A percentile compares a stretch with the other conserved stretches of the same genome.
Conservation (phyloP, 164 flowering plant species). For the Aristolochia contorta region DNA sequence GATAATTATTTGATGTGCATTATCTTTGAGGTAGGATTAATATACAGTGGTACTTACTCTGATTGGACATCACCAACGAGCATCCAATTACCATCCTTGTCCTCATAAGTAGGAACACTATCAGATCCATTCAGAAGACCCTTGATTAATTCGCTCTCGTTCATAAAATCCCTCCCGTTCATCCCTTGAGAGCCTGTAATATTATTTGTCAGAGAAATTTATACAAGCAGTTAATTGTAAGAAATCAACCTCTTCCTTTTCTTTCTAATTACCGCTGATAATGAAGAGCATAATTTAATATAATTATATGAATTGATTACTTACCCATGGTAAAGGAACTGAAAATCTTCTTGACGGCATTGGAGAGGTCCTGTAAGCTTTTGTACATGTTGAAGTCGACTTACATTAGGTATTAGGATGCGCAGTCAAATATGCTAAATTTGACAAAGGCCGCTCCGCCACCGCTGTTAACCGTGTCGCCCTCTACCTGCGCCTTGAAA, state of each 20-base stretch:
- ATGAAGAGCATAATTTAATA: too few relatives aligned
- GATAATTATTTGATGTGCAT: too few relatives aligned
- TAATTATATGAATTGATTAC: too few relatives aligned
- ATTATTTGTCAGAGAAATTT: too few relatives aligned
- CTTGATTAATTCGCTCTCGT: conserved; percentile 68
- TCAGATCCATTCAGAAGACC: conserved; percentile 65
- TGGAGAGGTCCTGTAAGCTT: conserved; percentile 60
- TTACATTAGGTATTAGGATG: conserved; percentile 77
- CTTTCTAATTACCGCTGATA: too few relatives aligned
- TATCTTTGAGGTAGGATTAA: too few relatives aligned
- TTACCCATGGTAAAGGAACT: conserved; percentile 70
- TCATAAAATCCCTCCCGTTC: conserved; percentile 64
- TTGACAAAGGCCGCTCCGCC: too few relatives aligned
- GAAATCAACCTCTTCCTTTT: too few relatives aligned
- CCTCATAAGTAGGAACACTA: conserved; percentile 74
- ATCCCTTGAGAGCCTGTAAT: conserved; percentile 59
- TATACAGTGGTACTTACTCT: conserved; percentile 60
- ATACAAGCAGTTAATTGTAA: too few relatives aligned
- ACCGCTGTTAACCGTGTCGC: too few relatives aligned
- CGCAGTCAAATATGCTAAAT: too few relatives aligned
- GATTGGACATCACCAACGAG: conserved; percentile 91
- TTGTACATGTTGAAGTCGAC: conserved; percentile 63
- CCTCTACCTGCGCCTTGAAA: conserved; percentile 65
- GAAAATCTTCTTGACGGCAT: conserved; percentile 67
- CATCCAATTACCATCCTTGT: conserved; percentile 93